Evolutionary conservation across 805 yeast genomes (phyloP).

Genomic region (Suhomyces sp.): DNA sequence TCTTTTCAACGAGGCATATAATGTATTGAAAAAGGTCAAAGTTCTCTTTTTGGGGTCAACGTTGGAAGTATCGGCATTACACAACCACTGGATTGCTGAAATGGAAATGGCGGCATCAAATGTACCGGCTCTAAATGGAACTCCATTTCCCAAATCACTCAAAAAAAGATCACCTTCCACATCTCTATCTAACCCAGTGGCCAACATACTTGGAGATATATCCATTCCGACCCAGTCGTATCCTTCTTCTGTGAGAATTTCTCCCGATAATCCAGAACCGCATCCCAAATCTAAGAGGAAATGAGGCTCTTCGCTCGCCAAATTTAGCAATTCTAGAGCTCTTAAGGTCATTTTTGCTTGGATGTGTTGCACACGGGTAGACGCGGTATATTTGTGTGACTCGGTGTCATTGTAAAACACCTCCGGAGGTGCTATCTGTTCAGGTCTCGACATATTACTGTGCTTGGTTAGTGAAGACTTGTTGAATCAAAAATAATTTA

Average conservation of each 20-base stretch:
- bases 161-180: constrained; percentile 91
- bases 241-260: constrained; percentile 89
- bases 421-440: constrained; percentile 95
- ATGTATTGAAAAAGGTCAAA: constrained; percentile 77
- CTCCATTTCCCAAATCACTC: constrained; percentile 90
- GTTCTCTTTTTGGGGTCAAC: constrained; percentile 84
- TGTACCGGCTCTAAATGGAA: constrained; percentile 93
- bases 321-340: constrained; percentile 81
- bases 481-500: not conserved
- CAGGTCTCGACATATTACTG: constrained; percentile 83
- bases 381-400: constrained; percentile 83
- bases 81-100: constrained; percentile 95
- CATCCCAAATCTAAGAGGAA: constrained; percentile 90
- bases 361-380: constrained; percentile 96
- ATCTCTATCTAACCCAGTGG: constrained; percentile 88
- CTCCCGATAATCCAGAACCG: constrained; percentile 96
- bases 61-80: constrained; percentile 85
- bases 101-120: constrained; percentile 96
- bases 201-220: constrained; percentile 93
- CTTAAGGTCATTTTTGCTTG: constrained; percentile 97
- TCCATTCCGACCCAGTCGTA: constrained; percentile 96
- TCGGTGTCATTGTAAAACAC: constrained; percentile 89
- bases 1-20: constrained; percentile 79
- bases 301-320: constrained; percentile 58
- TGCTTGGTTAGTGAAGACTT: not conserved